phyloP scores from a whole-genome alignment of 2,329 filamentous ascomycete genomes.

The Rutstroemia sydowiana region DNA sequence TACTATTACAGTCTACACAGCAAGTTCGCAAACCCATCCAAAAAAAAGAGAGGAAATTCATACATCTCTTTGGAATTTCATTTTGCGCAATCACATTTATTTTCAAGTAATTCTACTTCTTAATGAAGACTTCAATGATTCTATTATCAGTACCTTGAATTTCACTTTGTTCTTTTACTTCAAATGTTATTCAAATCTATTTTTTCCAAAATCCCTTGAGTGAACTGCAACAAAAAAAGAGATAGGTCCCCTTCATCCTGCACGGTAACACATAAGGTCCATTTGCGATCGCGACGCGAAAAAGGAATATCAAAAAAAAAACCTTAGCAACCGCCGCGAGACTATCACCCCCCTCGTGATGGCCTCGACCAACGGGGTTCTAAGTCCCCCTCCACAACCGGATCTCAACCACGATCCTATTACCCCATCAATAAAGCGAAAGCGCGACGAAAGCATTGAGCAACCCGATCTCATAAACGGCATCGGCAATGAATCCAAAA shows the following conservation, averaged over 20 bases:
- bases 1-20: too few relatives aligned
- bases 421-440: slow-evolving; percentile 44
- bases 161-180: not conserved
- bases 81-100: not conserved
- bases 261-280: slow-evolving; percentile 7
- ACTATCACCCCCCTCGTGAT: slow-evolving; percentile 19
- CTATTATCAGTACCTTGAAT: not conserved
- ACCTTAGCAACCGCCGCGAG: slow-evolving; percentile 10
- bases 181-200: not conserved
- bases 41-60: not conserved
- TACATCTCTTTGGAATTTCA: not conserved
- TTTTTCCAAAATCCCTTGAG: too few relatives aligned
- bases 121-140: too few relatives aligned
- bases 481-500: slow-evolving; percentile 17
- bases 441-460: slow-evolving; percentile 46
- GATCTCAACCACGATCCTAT: slow-evolving; percentile 22
- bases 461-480: slow-evolving; percentile 24
- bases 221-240: not conserved
- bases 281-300: slow-evolving; percentile 19
- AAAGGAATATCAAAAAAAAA: slow-evolving; percentile 6
- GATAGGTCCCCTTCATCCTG: not conserved
- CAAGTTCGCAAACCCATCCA: not conserved
- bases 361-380: slow-evolving; percentile 35
- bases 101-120: too few relatives aligned
- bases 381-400: slow-evolving; percentile 30